Evolutionary conservation across 2,329 filamentous ascomycete species (phyloP).

Genomic region (Alternaria conjuncta): DNA sequence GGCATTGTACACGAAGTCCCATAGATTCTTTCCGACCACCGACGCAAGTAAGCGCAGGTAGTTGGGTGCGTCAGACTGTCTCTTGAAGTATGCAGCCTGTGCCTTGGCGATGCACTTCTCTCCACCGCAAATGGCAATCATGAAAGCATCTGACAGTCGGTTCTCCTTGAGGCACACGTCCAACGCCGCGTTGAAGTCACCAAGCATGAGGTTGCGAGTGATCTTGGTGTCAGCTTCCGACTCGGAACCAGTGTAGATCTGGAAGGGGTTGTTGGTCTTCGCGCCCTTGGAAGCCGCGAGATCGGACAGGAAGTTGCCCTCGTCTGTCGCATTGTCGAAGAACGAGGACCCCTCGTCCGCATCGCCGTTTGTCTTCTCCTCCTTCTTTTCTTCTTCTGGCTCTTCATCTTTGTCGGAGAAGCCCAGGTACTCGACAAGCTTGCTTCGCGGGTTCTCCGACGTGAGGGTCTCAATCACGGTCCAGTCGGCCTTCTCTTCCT

Average conservation of each 20-base stretch:
- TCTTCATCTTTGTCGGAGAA: conserved; percentile 67
- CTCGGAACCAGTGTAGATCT: conserved; percentile 84
- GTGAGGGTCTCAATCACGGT: conserved; percentile 89
- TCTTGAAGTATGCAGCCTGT: conserved; percentile 86
- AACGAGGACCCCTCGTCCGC: conserved; percentile 69
- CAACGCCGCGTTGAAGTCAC: conserved; percentile 87
- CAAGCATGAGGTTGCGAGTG: conserved; percentile 85
- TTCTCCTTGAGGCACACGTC: conserved; percentile 88
- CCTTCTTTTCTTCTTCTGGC: conserved; percentile 31
- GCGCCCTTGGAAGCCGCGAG: conserved; percentile 87
- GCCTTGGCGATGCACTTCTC: conserved; percentile 94
- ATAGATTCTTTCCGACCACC: conserved; percentile 94
- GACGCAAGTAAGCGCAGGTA: conserved; percentile 90
- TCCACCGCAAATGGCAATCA: conserved; percentile 96
- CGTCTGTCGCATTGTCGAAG: conserved; percentile 73
- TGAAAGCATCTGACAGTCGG: conserved; percentile 92
- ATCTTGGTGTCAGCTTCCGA: conserved; percentile 83
- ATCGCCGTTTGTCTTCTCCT: conserved; percentile 54
- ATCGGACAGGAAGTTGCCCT: conserved; percentile 85
- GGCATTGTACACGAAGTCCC: conserved; percentile 97
- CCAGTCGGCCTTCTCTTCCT: conserved; percentile 97
- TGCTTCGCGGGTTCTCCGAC: conserved; percentile 81
- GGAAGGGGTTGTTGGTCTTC: conserved; percentile 93
- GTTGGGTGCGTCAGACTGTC: conserved; percentile 82
- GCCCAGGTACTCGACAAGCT: conserved; percentile 89